These are phyloP conservation scores for Cryphonectria carpinicola DNA, from an alignment of 2,329 filamentous ascomycete genomes.

Conservation along the genomic window DNA sequence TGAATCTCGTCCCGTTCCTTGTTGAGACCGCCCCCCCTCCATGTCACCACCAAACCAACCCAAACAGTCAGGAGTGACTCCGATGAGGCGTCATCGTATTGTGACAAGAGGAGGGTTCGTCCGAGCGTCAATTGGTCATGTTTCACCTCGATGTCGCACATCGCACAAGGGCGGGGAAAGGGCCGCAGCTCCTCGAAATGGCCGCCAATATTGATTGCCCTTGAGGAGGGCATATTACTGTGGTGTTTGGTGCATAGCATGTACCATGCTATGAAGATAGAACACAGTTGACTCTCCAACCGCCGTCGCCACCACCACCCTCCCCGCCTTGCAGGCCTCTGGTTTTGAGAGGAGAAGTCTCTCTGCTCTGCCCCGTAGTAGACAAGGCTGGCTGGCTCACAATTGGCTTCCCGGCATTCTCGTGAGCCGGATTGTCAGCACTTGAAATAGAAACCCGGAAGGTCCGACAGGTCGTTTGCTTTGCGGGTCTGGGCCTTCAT, in stretches of 20 bases:
- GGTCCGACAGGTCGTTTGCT: conserved; percentile 6
- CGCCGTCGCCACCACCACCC: neutral
- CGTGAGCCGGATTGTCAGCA: neutral
- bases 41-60: neutral
- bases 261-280: neutral
- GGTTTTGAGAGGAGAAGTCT: neutral
- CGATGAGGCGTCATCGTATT: neutral
- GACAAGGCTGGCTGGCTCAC: neutral
- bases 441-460: conserved; percentile 22
- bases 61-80: neutral
- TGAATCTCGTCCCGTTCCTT: neutral
- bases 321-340: neutral
- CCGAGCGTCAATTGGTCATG: conserved; percentile 26
- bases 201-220: neutral
- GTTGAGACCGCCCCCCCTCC: neutral
- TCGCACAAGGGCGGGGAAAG: conserved; percentile 27
- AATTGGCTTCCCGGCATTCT: neutral
- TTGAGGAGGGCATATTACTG: neutral
- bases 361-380: neutral
- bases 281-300: neutral
- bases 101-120: conserved; percentile 11
- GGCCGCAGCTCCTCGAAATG: neutral
- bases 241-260: too few relatives aligned
- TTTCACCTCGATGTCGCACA: conserved; percentile 29
- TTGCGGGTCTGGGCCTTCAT: conserved; percentile 1